phyloP scores from a whole-genome alignment of 2,329 filamentous ascomycete species.

The Tothia fuscella region DNA sequence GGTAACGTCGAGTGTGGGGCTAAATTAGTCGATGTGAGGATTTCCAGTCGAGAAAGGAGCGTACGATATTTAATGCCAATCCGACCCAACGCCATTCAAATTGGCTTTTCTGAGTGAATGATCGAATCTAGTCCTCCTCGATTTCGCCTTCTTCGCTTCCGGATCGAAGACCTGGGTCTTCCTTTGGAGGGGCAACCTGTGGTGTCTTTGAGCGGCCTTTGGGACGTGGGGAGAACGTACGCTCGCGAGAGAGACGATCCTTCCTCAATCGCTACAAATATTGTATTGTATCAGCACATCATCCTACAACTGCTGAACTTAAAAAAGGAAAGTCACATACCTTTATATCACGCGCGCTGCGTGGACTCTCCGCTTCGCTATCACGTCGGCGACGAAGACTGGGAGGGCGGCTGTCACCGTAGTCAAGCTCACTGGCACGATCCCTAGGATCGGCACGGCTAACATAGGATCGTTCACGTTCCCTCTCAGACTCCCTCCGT shows the following conservation, averaged over 20 bases:
- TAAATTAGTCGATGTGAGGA: conserved; percentile 2
- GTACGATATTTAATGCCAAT: conserved; percentile 1
- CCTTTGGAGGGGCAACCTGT: conserved; percentile 40
- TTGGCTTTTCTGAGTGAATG: too few species aligned
- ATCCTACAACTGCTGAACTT: background rate
- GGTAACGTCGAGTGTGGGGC: too few species aligned
- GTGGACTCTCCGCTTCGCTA: conserved; percentile 50
- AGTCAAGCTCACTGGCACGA: conserved; percentile 71
- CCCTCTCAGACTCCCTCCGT: conserved; percentile 75
- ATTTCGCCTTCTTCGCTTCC: conserved; percentile 98
- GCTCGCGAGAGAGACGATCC: conserved; percentile 36
- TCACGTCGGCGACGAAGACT: conserved; percentile 59
- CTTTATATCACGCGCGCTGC: conserved; percentile 26
- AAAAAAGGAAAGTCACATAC: conserved; percentile 19
- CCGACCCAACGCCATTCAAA: background rate
- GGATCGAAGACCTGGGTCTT: conserved; percentile 57
- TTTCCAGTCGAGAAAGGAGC: conserved; percentile 1
- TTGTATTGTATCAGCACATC: conserved; percentile 15
- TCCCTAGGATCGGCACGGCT: conserved; percentile 68
- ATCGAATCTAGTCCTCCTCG: conserved; percentile 50
- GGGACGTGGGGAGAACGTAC: conserved; percentile 41
- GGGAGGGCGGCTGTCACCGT: conserved; percentile 55
- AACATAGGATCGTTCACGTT: conserved; percentile 78
- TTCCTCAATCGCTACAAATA: background rate
- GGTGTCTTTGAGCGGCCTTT: conserved; percentile 33